Evolutionary conservation across 345 rosid genomes (phyloP).

Genomic region (Salix caprea): DNA sequence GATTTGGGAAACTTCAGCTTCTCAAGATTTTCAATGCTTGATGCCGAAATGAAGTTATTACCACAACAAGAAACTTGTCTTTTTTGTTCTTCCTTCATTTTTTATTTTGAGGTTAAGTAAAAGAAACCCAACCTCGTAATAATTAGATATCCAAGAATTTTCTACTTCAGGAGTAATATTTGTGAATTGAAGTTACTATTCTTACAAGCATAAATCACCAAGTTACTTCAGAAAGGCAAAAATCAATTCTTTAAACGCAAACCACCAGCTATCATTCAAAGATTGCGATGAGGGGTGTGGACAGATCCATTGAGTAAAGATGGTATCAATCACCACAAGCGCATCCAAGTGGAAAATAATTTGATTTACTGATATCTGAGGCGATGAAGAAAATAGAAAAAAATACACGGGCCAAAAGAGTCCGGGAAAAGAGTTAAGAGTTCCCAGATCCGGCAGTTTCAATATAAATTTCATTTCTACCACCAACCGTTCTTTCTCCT

Average conservation of each 20-base stretch:
- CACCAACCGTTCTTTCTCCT: conserved; percentile 38
- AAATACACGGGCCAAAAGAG: too few relatives aligned
- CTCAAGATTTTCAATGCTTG: too few relatives aligned
- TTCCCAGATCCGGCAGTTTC: too few relatives aligned
- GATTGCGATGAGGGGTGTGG: neutral
- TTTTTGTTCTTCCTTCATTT: too few relatives aligned
- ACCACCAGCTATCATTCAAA: too few relatives aligned
- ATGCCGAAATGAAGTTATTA: too few relatives aligned
- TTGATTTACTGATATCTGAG: neutral
- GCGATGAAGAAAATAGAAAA: neutral
- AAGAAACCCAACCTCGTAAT: too few relatives aligned
- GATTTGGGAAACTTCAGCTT: too few relatives aligned
- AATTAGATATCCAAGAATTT: neutral
- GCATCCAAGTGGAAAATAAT: neutral
- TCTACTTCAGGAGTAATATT: neutral
- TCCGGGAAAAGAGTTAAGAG: too few relatives aligned
- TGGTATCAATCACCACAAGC: neutral
- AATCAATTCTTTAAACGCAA: neutral
- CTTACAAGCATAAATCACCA: neutral
- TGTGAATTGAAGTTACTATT: neutral
- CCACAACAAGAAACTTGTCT: too few relatives aligned
- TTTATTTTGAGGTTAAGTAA: too few relatives aligned
- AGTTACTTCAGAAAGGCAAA: neutral
- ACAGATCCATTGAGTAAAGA: neutral
- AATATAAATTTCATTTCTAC: conserved; percentile 10